phyloP scores from a whole-genome alignment of 164 flowering plant species.

The Annona cherimola region DNA sequence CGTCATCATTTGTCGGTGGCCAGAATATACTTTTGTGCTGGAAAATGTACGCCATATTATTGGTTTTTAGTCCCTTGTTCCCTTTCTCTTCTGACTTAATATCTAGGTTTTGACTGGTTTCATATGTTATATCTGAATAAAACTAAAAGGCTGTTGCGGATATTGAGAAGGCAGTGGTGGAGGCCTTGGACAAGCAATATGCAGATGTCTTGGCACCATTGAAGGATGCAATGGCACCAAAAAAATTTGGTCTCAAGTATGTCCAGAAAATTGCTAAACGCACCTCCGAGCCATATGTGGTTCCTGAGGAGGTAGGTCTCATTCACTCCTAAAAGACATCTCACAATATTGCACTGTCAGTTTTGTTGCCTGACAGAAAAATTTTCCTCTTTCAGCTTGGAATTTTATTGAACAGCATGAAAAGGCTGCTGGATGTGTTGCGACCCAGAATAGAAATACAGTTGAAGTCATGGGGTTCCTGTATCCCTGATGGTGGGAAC shows the following conservation, averaged over 20 bases:
- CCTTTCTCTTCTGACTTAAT: not conserved
- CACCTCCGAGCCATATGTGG: slow-evolving; percentile 42
- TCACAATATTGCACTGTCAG: not conserved
- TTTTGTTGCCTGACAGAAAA: not conserved
- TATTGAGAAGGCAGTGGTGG: slow-evolving; percentile 82
- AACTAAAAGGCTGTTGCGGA: slow-evolving; percentile 74
- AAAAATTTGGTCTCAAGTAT: slow-evolving; percentile 79
- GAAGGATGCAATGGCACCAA: slow-evolving; percentile 72
- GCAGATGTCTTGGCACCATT: slow-evolving; percentile 82
- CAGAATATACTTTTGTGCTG: slow-evolving; percentile 75
- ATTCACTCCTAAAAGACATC: not conserved
- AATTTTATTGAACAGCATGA: slow-evolving; percentile 78
- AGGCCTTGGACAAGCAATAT: slow-evolving; percentile 85
- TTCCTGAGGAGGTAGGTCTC: slow-evolving; percentile 69
- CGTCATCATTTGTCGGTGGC: slow-evolving; percentile 85
- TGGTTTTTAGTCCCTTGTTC: not conserved
- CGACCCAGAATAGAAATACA: slow-evolving; percentile 75
- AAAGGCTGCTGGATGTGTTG: slow-evolving; percentile 81
- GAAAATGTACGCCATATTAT: slow-evolving; percentile 59
- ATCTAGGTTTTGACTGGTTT: slow-evolving; percentile 5
- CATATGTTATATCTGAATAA: slow-evolving; percentile 7
- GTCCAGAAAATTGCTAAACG: slow-evolving; percentile 86
- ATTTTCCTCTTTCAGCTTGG: slow-evolving; percentile 57
- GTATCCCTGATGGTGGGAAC: slow-evolving; percentile 66
- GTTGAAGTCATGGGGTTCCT: slow-evolving; percentile 77